Base-by-base conservation (phyloP, 345 rosid genomes). In the Citrus inodora region DNA sequence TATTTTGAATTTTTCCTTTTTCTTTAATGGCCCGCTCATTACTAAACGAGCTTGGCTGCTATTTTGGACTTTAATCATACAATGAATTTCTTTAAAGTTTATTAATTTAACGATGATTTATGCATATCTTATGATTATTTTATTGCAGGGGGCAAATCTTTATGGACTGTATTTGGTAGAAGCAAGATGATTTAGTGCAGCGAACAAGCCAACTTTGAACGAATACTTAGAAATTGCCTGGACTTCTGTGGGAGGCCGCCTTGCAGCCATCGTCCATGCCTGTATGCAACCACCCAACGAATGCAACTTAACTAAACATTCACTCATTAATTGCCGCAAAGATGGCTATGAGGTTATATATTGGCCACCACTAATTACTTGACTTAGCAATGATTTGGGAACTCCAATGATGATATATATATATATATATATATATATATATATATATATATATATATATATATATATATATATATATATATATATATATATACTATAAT, bases 61-160 rank as follows among this genome's bases (percentile, higher is more conserved):
- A 38, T 9, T 7, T 38, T 38, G 42, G 9, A 38, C 10, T 8
- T 40, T 40, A 40, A 9, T 40, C 46, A 40, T 9, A 40, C 46
- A 40, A 8, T 40, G 46, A 40, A 40, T 40, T 40, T 40, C 10
- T 40, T 40, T 9, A 40, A 2, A 0, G 2, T 40, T 40, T 40
- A 2, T 40, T 40, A 40, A 40, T 40, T 9, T 40, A 40, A 40
- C 0, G 9, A 40, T 40, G 46, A 9, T 9, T 53, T 5, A 53
- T 19, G 13, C 17, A 30, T 14, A 53, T 28, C 17, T 21, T 30
- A 19, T 33, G 25, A 66, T 33, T 33, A 35, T 28, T 30, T 9
- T 33, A 73, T 73, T 59, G 65, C 48, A 73, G 66, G 37, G 67
- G 76, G 48, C 9, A 59, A 58, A 59, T 3, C 76, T 59, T 59